Evolutionary conservation across 2,329 filamentous ascomycete species (phyloP), one percentile per base, ranked within the genome.

Genomic region (Epicoccum nigrum): DNA sequence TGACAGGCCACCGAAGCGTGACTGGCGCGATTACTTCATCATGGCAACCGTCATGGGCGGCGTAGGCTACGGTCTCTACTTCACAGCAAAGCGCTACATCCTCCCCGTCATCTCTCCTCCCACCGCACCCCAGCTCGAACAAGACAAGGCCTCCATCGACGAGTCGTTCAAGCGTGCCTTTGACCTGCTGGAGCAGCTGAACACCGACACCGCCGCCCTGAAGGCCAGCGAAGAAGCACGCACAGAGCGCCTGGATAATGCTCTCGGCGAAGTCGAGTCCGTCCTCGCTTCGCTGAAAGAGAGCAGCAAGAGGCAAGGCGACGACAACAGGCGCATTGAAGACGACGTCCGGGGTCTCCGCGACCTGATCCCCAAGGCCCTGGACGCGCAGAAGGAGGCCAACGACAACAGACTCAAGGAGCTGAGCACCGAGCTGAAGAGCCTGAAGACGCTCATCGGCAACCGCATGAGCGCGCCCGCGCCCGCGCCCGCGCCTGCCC

Each of bases 11-110:
- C 92, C 92, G 3, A 87, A 86, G 70, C 82, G 94, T 68, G 94
- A 99, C 76, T 99, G 94, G 94, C 84, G 95, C 55, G 94, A 99
- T 71, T 97, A 92, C 89, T 99, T 99, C 76, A 97, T 99, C 74
- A 96, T 97, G 91, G 94, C 94, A 7, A 99, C 94, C 0, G 90
- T 97, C 11, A 88, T 95, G 56, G 88, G 92, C 50, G 91, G 92
- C 40, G 87, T 97, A 16, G 83, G 91, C 31, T 97, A 97, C 68
- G 93, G 92, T 0, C 76, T 96, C 17, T 99, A 94, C 71, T 84
- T 87, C 59, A 83, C 97, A 13, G 90, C 92, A 54, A 63, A 95
- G 85, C 90, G 94, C 67, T 99, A 99, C 67, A 86, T 99, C 51
- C 85, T 89, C 58, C 94, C 94, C 33, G 79, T 99, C 21, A 91